Base-by-base conservation (phyloP, 2,329 filamentous ascomycete genomes). In the Phialocephala subalpina region DNA sequence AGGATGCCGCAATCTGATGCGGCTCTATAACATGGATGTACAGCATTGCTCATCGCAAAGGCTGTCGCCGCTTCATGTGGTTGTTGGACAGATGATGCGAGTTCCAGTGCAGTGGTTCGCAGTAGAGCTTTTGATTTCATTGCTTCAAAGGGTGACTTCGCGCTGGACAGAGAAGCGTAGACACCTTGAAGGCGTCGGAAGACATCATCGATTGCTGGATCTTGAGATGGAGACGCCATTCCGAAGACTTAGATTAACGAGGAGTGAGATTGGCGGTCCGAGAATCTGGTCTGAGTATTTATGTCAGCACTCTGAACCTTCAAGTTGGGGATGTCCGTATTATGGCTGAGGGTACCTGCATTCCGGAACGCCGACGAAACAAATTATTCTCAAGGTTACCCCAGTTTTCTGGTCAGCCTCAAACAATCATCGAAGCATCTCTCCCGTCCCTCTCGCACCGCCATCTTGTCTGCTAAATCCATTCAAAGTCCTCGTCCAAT, bases 21-120 rank as follows among this genome's bases (percentile, higher is more conserved):
- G 12, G 47, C 47, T 20, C 20, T 20, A n/a, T 52, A 52, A 52
- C 18, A 52, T 20, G 47, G 47, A 52, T 52, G 47, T 11, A 52
- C 25, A 4, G n/a, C 47, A 20, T 52, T 52, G 20, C 47, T 52
- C 47, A 52, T 52, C 20, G 47, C 47, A 20, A 52, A 52, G 5
- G 25, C 25, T 3, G 47, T 52, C 11, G 47, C 47, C 4, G 47
- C 47, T 52, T 52, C 47, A 14, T 52, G 47, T 20, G 47, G 47
- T 52, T 12, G 20, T 22, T 52, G 47, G 47, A 52, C 12, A 3
- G 20, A 3, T 11, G 20, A 25, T 4, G 47, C 47, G 4, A 52
- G n/a, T 52, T 52, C 47, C 12, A 52, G 14, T 11, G 47, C 47
- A 9, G 47, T 52, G n/a, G 18, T 14, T 20, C 47, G 47, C 5